phyloP scores from a whole-genome alignment of 345 rosid genomes.

The Populus ilicifolia region DNA sequence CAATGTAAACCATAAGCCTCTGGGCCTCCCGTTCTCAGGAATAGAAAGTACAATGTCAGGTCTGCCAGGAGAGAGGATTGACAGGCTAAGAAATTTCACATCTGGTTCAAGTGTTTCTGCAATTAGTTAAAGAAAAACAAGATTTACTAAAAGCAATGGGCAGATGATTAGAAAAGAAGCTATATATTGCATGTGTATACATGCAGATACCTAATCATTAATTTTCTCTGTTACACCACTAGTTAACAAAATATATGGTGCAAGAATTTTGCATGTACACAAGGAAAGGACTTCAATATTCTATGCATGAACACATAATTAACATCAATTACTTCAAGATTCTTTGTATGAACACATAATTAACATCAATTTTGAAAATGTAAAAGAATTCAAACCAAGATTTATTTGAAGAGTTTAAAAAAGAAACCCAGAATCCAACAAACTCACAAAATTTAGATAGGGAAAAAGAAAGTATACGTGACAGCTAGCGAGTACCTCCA shows the following conservation, averaged over 20 bases:
- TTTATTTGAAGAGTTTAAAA: background rate
- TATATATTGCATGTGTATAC: no score
- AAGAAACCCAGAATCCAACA: background rate
- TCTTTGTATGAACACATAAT: background rate
- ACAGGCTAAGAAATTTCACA: slow-evolving; percentile 57
- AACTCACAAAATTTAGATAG: background rate
- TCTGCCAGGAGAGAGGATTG: slow-evolving; percentile 58
- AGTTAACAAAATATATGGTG: background rate
- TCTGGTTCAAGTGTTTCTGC: slow-evolving; percentile 82
- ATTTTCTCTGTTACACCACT: background rate
- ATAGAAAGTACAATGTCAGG: slow-evolving; percentile 56
- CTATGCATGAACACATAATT: background rate
- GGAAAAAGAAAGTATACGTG: background rate
- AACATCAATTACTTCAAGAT: background rate
- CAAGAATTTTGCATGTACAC: background rate
- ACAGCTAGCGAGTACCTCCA: slow-evolving; percentile 42
- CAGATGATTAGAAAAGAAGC: background rate
- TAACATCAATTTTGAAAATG: background rate
- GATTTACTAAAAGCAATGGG: background rate
- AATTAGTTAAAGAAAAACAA: background rate
- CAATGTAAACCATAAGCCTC: slow-evolving; percentile 67
- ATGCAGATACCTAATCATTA: no score
- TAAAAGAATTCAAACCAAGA: background rate
- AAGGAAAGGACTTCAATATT: background rate
- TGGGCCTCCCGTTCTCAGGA: slow-evolving; percentile 53